Percentiles rank a stretch among this genome's conserved stretches.
phyloP scores from a whole-genome alignment of 139 green algal genomes.

The Chlamydomonas urium region DNA sequence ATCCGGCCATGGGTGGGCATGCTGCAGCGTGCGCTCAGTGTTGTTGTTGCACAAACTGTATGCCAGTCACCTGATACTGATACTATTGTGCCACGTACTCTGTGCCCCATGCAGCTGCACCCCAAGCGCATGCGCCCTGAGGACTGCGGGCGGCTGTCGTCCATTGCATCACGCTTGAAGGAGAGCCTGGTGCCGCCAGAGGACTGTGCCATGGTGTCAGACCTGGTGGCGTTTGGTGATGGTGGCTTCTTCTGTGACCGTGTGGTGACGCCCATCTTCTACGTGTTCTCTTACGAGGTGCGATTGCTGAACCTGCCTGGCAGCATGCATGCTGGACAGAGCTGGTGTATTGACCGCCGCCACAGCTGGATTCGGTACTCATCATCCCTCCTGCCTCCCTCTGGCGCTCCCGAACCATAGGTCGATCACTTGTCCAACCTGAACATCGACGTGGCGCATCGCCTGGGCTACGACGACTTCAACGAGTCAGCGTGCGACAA shows the following conservation, averaged over 20 bases:
- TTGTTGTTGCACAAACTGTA: too few relatives aligned
- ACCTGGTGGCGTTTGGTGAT: slow-evolving; percentile 44
- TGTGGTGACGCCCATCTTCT: slow-evolving; percentile 48
- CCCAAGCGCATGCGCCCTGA: slow-evolving; percentile 29
- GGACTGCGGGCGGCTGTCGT: slow-evolving; percentile 39
- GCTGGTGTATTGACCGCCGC: too few relatives aligned
- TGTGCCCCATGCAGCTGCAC: too few relatives aligned
- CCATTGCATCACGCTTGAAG: slow-evolving; percentile 31
- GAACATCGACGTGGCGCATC: slow-evolving; percentile 37
- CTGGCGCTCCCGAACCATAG: slow-evolving; percentile 14
- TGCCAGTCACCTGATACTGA: too few relatives aligned
- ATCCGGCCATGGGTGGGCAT: too few relatives aligned
- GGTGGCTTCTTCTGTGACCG: slow-evolving; percentile 43
- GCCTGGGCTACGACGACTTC: slow-evolving; percentile 65
- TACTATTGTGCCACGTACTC: too few relatives aligned
- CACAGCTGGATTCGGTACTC: too few relatives aligned
- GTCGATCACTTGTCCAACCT: slow-evolving; percentile 45
- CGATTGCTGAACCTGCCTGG: too few relatives aligned
- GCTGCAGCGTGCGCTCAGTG: too few relatives aligned
- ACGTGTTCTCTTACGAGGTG: slow-evolving; percentile 34
- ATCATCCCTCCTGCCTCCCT: too few relatives aligned
- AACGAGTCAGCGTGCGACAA: slow-evolving; percentile 64
- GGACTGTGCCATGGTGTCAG: slow-evolving; percentile 21
- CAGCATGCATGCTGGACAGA: too few relatives aligned
- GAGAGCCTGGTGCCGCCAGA: background rate